These are phyloP conservation scores for Aspergillus proliferans DNA, from an alignment of 2,329 filamentous ascomycete species.

Conservation along the genomic window DNA sequence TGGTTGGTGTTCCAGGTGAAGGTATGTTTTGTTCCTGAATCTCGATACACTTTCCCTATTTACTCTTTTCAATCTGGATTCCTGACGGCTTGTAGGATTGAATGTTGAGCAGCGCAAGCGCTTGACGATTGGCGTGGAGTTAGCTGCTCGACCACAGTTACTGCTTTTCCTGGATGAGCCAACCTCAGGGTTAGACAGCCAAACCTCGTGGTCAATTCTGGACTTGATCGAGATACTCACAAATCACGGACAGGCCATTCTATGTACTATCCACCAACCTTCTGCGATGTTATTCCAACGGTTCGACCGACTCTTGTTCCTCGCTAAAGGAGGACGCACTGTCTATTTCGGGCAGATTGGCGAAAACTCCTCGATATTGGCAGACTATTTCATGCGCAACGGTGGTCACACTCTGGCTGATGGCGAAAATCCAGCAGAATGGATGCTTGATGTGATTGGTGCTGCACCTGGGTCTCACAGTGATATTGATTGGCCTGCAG, in stretches of 20 bases:
- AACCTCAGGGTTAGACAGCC: slow-evolving; percentile 86
- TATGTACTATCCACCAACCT: slow-evolving; percentile 98
- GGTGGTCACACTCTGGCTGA: slow-evolving; percentile 55
- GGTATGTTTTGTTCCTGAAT: slow-evolving; percentile 32
- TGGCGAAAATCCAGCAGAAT: slow-evolving; percentile 68
- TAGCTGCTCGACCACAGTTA: slow-evolving; percentile 83
- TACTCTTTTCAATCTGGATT: too few species aligned
- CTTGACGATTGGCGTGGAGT: slow-evolving; percentile 90
- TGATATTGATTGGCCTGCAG: slow-evolving; percentile 59
- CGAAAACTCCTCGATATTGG: slow-evolving; percentile 50
- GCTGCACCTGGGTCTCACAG: slow-evolving; percentile 59
- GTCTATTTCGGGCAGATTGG: slow-evolving; percentile 67
- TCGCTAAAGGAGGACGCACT: slow-evolving; percentile 59
- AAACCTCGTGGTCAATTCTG: slow-evolving; percentile 89
- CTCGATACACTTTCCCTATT: too few species aligned
- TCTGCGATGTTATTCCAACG: slow-evolving; percentile 90
- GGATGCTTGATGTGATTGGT: slow-evolving; percentile 57
- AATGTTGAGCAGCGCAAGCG: slow-evolving; percentile 63
- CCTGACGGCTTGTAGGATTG: slow-evolving; percentile 18
- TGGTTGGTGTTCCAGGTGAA: slow-evolving; percentile 85
- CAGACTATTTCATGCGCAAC: slow-evolving; percentile 59
- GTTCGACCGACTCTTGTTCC: slow-evolving; percentile 61
- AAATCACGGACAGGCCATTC: slow-evolving; percentile 80
- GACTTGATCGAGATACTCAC: slow-evolving; percentile 84
- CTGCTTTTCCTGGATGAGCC: slow-evolving; percentile 92